Evolutionary conservation across 2,329 filamentous ascomycete genomes (phyloP).

Genomic region (Aspergillus japonicus): DNA sequence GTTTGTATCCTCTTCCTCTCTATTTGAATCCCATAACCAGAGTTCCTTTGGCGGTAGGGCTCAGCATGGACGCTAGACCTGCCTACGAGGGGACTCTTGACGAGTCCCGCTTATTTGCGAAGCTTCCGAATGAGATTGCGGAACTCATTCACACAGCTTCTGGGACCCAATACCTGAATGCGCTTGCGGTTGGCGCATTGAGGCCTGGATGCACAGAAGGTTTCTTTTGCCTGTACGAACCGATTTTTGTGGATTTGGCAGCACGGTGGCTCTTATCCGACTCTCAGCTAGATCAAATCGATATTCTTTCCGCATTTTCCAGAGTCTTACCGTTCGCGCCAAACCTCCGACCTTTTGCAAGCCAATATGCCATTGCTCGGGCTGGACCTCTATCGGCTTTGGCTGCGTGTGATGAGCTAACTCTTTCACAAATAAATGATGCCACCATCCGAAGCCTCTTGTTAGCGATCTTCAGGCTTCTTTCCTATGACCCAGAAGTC

Average conservation of each 20-base stretch:
- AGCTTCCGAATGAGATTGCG: conserved; percentile 69
- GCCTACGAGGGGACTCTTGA: conserved; percentile 53
- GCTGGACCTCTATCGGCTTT: conserved; percentile 35
- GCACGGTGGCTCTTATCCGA: conserved; percentile 66
- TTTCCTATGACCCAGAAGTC: conserved; percentile 69
- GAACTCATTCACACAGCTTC: conserved; percentile 64
- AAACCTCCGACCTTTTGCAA: conserved; percentile 71
- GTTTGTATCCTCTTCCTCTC: conserved; percentile 16
- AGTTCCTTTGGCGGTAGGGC: conserved; percentile 36
- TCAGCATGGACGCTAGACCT: conserved; percentile 41
- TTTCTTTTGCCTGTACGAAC: conserved; percentile 72
- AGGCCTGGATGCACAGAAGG: conserved; percentile 67
- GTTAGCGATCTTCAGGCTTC: conserved; percentile 72
- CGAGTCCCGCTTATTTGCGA: conserved; percentile 51
- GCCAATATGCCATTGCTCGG: conserved; percentile 45
- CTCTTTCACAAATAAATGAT: conserved; percentile 36
- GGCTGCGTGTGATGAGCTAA: conserved; percentile 30
- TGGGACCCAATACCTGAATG: conserved; percentile 67
- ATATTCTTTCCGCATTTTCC: conserved; percentile 69
- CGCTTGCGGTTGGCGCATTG: conserved; percentile 68
- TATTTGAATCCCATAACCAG: conserved; percentile 29
- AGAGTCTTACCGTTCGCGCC: conserved; percentile 79
- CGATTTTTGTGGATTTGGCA: conserved; percentile 76
- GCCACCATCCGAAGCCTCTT: conserved; percentile 50
- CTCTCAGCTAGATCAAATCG: conserved; percentile 33